Conservation (phyloP, 2,329 filamentous ascomycete species). For the Lachnellula willkommii region DNA sequence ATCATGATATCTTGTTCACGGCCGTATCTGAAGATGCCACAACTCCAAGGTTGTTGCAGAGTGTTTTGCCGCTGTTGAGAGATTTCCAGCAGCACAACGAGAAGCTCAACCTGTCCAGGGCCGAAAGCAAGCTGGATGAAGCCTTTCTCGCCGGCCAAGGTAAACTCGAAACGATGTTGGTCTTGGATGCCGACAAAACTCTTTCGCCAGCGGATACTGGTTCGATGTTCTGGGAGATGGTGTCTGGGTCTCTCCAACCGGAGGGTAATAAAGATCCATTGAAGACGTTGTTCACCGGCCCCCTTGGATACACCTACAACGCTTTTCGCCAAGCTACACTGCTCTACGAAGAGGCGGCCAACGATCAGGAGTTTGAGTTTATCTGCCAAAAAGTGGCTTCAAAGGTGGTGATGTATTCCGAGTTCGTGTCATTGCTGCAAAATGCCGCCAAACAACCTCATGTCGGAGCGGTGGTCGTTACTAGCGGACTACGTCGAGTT, state of each 20-base stretch:
- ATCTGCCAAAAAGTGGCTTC: slow-evolving; percentile 42
- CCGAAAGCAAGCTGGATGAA: slow-evolving; percentile 9
- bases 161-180: slow-evolving; percentile 41
- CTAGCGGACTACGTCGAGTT: slow-evolving; percentile 46
- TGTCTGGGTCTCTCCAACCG: slow-evolving; percentile 1
- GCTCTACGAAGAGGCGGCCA: slow-evolving; percentile 44
- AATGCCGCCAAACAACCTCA: slow-evolving; percentile 29
- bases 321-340: slow-evolving; percentile 51
- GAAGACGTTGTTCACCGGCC: slow-evolving; percentile 43
- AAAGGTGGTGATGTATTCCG: slow-evolving; percentile 39
- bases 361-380: slow-evolving; percentile 37
- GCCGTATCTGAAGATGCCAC: not conserved
- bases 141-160: slow-evolving; percentile 5
- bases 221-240: slow-evolving; percentile 43
- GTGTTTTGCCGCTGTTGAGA: slow-evolving; percentile 28
- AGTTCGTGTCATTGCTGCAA: slow-evolving; percentile 43
- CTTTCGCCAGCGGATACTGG: slow-evolving; percentile 47
- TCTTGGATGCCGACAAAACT: slow-evolving; percentile 56
- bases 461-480: slow-evolving; percentile 47
- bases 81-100: slow-evolving; percentile 39
- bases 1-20: slow-evolving; percentile 36
- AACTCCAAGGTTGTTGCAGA: slow-evolving; percentile 6
- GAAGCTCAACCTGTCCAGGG: slow-evolving; percentile 32
- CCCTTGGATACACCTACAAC: slow-evolving; percentile 45
- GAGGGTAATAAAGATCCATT: slow-evolving; percentile 28